Percentiles rank a stretch among this genome's conserved stretches.
Conservation (phyloP, 75 land plant species). For the Pinus albicaulis region DNA sequence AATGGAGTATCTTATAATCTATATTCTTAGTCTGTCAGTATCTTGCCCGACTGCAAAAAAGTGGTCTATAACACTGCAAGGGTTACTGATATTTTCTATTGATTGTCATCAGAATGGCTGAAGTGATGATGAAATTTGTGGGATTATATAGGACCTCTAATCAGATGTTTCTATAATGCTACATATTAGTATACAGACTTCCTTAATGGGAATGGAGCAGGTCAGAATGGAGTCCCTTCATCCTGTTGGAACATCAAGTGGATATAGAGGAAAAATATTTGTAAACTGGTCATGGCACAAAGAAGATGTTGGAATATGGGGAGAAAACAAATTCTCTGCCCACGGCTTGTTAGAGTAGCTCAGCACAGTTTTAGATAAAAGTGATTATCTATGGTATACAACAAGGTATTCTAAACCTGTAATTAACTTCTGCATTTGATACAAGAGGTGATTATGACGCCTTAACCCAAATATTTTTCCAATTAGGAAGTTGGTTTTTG, state of each 20-base stretch:
- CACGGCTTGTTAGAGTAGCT: conserved; percentile 65
- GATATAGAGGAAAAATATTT: neutral
- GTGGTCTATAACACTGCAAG: conserved; percentile 48
- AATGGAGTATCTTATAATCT: conserved; percentile 26
- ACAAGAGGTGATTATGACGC: too few species aligned
- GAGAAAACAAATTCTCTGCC: conserved; percentile 14
- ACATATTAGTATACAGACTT: conserved; percentile 27
- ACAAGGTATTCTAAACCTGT: conserved; percentile 46
- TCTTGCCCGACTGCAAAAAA: conserved; percentile 43
- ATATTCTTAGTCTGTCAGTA: conserved; percentile 51
- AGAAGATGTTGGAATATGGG: conserved; percentile 26
- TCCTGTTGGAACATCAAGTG: neutral
- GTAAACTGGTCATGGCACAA: conserved; percentile 14
- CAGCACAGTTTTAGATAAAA: conserved; percentile 45
- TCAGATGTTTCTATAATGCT: neutral
- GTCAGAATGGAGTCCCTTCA: neutral
- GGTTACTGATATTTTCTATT: conserved; percentile 16
- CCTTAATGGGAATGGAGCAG: conserved; percentile 10
- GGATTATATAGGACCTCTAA: neutral
- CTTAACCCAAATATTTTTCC: too few species aligned
- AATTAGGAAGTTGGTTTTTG: too few species aligned
- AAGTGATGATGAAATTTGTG: neutral
- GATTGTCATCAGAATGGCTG: neutral
- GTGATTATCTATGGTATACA: conserved; percentile 92
- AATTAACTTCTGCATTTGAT: too few species aligned